Evolutionary conservation across 108 stramenopile genomes (phyloP).

Genomic region (Cylindrotheca fusiformis): DNA sequence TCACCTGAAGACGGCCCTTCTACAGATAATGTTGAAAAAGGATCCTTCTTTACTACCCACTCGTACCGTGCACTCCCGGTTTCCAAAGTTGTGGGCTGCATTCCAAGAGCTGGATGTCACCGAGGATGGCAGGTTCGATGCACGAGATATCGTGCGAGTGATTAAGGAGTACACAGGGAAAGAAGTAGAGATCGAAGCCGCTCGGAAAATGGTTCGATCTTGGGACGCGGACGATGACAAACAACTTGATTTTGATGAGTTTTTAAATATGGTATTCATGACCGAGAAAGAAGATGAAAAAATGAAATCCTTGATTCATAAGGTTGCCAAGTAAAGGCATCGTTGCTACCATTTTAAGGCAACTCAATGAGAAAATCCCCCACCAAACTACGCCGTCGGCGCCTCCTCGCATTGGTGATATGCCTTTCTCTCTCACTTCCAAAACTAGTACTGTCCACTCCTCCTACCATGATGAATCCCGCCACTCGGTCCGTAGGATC

Average conservation of each 20-base stretch:
- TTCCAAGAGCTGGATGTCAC: background rate
- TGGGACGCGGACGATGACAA: constrained; percentile 15
- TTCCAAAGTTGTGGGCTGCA: background rate
- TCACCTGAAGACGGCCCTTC: constrained; percentile 9
- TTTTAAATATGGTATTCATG: constrained; percentile 10
- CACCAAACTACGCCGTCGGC: constrained; percentile 5
- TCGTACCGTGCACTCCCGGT: background rate
- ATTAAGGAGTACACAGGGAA: constrained; percentile 13
- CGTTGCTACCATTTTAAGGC: too few relatives aligned
- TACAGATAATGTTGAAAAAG: constrained; percentile 6
- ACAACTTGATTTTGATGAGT: constrained; percentile 14
- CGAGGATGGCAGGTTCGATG: constrained; percentile 2
- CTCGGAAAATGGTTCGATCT: background rate
- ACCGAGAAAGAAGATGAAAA: background rate
- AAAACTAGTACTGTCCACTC: constrained; percentile 8
- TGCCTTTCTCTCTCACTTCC: constrained; percentile 1
- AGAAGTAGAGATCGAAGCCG: constrained; percentile 7
- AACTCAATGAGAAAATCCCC: constrained; percentile 23
- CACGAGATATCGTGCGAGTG: constrained; percentile 13
- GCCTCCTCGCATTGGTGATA: background rate
- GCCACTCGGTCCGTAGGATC: constrained; percentile 55
- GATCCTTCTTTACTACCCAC: background rate
- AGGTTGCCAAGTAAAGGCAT: too few relatives aligned
- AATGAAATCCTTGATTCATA: background rate
- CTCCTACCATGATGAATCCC: constrained; percentile 71